Percentiles rank a stretch among this genome's conserved stretches.
Conservation (phyloP, 352 stramenopile genomes). For the Pythium dissotocum region DNA sequence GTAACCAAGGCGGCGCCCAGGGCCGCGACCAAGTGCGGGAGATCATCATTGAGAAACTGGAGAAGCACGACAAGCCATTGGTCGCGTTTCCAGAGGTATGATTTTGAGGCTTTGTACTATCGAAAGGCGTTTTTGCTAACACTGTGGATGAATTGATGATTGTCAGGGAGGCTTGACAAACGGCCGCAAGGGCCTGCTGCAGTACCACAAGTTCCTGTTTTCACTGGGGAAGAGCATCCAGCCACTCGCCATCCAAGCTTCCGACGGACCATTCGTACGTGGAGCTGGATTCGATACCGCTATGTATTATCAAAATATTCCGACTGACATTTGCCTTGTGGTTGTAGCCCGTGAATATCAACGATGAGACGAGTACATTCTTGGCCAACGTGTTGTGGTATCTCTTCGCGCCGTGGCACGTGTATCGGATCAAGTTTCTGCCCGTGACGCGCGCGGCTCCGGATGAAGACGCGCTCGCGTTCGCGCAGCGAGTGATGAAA, state of each 20-base stretch:
- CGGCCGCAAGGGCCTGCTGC: conserved; percentile 55
- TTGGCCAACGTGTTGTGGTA: conserved; percentile 76
- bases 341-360: conserved; percentile 69
- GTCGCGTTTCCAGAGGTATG: conserved; percentile 61
- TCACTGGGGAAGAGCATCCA: conserved; percentile 64
- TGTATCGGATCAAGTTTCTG: conserved; percentile 64
- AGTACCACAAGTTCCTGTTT: conserved; percentile 84
- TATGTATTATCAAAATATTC: neutral
- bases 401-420: conserved; percentile 66
- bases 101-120: neutral
- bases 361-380: conserved; percentile 78
- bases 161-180: conserved; percentile 64
- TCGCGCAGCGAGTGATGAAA: conserved; percentile 68
- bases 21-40: conserved; percentile 56
- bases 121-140: conserved; percentile 3
- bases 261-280: conserved; percentile 69
- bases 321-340: neutral
- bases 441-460: conserved; percentile 35
- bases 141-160: neutral
- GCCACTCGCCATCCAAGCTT: conserved; percentile 58
- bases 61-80: conserved; percentile 49
- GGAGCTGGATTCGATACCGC: neutral
- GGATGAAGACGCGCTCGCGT: conserved; percentile 47
- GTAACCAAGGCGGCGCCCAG: conserved; percentile 47
- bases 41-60: conserved; percentile 64